Evolutionary conservation across 164 flowering plant species (phyloP).

Genomic region (Vitis rupestris): DNA sequence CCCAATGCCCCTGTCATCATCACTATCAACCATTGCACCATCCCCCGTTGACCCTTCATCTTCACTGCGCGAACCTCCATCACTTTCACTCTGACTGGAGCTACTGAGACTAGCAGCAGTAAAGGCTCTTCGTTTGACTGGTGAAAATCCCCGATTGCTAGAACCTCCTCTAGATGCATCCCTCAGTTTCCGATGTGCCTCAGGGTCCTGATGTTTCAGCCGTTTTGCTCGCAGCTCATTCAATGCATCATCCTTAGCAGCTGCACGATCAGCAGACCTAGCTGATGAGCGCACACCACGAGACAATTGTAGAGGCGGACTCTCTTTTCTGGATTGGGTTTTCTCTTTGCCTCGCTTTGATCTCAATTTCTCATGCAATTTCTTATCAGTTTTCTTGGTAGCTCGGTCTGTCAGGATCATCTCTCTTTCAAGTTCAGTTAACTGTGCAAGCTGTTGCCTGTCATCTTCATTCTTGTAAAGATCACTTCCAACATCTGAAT

Average conservation of each 20-base stretch:
- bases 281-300: constrained; percentile 64
- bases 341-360: constrained; percentile 55
- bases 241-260: constrained; percentile 82
- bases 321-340: constrained; percentile 46
- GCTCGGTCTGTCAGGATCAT: constrained; percentile 73
- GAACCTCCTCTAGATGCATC: constrained; percentile 49
- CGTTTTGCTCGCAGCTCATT: constrained; percentile 84
- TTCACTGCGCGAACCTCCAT: constrained; percentile 67
- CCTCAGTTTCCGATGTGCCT: constrained; percentile 48
- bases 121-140: constrained; percentile 44
- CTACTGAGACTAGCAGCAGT: constrained; percentile 50
- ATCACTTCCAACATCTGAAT: constrained; percentile 82
- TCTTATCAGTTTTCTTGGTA: constrained; percentile 56
- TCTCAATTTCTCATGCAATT: constrained; percentile 54
- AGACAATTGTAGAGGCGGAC: constrained; percentile 46
- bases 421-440: constrained; percentile 87
- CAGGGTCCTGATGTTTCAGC: constrained; percentile 72
- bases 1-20: constrained; percentile 51
- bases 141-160: constrained; percentile 44
- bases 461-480: constrained; percentile 86
- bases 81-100: constrained; percentile 72
- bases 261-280: constrained; percentile 63
- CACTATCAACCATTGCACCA: constrained; percentile 70
- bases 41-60: constrained; percentile 78
- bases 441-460: constrained; percentile 56